Evolutionary conservation across 2,329 filamentous ascomycete genomes (phyloP), one percentile per base, ranked within the genome.

Genomic region (Cordyceps fumosorosea): DNA sequence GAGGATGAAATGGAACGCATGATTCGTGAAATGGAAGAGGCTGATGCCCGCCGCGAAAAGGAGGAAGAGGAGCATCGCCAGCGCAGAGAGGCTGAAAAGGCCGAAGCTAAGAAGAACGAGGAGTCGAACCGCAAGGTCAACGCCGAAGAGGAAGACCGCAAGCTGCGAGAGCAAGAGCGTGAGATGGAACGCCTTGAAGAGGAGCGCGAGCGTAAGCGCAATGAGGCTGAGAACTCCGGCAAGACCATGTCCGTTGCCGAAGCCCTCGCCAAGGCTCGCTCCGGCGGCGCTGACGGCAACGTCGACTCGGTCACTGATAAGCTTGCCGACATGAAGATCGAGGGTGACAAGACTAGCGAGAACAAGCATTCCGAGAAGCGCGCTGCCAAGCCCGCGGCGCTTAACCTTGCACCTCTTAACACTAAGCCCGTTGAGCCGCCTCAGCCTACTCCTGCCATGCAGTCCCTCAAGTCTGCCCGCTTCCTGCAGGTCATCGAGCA

Each of bases 381-480:
- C 62, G 77, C 76, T 48, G 73, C 80, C 63, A 97, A 96, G 82
- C 93, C 95, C 56, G 87, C 89, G 64, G 89, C 91, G 51, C 87
- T 99, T 67, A 97, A 97, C 77, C 83, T 98, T 65, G 85, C 92
- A 62, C 83, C 83, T n/a, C 77, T 89, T 62, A 96, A 89, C 65
- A 91, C 87, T 68, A 96, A 93, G 78, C 81, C 89, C 44, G 85
- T 96, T 26, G 93, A 99, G 78, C 89, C 93, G 59, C 87, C 91
- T 59, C 93, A 97, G 76, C 93, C 93, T 18, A 98, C 91, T 66
- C 91, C 95, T 63, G 93, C 93, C 65, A 89, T 99, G 73, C 93
- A 96, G 75, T 90, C 93, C 10, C 84, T 99, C 65, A 93, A 95
- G 78, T 93, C 92, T 20, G 91, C 95, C 62, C 89, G 93, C 56